Conservation (phyloP, 208 protist genomes). For the Wallacemonas sp. region DNA sequence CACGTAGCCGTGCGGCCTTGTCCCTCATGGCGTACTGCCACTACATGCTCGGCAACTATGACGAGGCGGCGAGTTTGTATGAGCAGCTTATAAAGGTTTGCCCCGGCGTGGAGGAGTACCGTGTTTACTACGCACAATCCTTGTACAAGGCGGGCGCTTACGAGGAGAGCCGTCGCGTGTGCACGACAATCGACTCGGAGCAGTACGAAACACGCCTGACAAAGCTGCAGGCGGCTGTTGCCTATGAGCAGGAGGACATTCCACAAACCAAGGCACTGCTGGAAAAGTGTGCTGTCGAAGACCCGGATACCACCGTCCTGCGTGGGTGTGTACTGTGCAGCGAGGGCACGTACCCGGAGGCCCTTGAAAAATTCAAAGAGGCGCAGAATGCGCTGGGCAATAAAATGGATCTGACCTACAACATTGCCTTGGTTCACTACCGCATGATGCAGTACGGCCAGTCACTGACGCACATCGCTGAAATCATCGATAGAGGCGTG, state of each 20-base stretch:
- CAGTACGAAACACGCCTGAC: slow-evolving; percentile 76
- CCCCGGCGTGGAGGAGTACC: slow-evolving; percentile 95
- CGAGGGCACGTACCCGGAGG: slow-evolving; percentile 93
- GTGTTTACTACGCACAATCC: slow-evolving; percentile 94
- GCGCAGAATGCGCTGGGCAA: slow-evolving; percentile 90
- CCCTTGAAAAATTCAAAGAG: slow-evolving; percentile 92
- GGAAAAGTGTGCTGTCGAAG: slow-evolving; percentile 76
- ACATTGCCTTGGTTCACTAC: slow-evolving; percentile 96
- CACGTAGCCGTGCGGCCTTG: slow-evolving; percentile 94
- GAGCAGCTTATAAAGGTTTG: slow-evolving; percentile 91
- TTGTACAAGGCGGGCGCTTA: slow-evolving; percentile 95
- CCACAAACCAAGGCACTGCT: slow-evolving; percentile 89
- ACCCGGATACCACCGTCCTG: slow-evolving; percentile 87
- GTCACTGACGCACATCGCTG: slow-evolving; percentile 92
- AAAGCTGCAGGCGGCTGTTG: slow-evolving; percentile 91
- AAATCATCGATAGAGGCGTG: slow-evolving; percentile 96
- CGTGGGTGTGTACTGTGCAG: slow-evolving; percentile 90
- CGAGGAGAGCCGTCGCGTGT: slow-evolving; percentile 85
- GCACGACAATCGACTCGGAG: slow-evolving; percentile 78
- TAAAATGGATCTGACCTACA: slow-evolving; percentile 94
- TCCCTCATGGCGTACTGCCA: slow-evolving; percentile 97
- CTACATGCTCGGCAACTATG: slow-evolving; percentile 94
- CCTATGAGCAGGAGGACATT: slow-evolving; percentile 93
- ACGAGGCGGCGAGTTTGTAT: slow-evolving; percentile 82
- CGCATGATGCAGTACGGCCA: slow-evolving; percentile 93